phyloP scores from a whole-genome alignment of 2,329 filamentous ascomycete genomes.

The Exutisphaerella laricina region DNA sequence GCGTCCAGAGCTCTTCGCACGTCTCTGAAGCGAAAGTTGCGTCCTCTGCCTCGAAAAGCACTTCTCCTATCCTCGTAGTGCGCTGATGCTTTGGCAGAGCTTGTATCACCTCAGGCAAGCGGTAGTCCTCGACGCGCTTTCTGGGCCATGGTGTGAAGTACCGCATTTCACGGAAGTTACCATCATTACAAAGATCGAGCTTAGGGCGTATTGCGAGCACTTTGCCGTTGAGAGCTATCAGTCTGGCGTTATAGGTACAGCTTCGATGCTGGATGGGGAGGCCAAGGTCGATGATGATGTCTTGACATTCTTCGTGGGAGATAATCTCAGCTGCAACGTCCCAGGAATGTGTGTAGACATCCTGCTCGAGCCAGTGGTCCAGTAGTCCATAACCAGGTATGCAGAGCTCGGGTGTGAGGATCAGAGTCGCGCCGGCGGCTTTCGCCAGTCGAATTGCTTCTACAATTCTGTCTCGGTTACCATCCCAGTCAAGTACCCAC shows the following conservation, averaged over 20 bases:
- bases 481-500: slow-evolving; percentile 56
- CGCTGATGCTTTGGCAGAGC: slow-evolving; percentile 49
- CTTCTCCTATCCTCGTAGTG: slow-evolving; percentile 63
- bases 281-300: slow-evolving; percentile 55
- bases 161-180: slow-evolving; percentile 48
- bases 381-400: slow-evolving; percentile 61
- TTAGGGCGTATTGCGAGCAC: slow-evolving; percentile 69
- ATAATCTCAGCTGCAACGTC: slow-evolving; percentile 60
- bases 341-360: slow-evolving; percentile 44
- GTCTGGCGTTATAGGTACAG: slow-evolving; percentile 59
- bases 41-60: slow-evolving; percentile 56
- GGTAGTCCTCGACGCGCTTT: slow-evolving; percentile 58
- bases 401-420: slow-evolving; percentile 45
- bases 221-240: slow-evolving; percentile 60
- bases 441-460: slow-evolving; percentile 59
- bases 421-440: slow-evolving; percentile 55
- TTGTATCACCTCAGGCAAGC: slow-evolving; percentile 55
- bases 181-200: slow-evolving; percentile 65
- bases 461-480: slow-evolving; percentile 59
- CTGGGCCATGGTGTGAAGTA: slow-evolving; percentile 61
- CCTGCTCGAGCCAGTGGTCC: slow-evolving; percentile 54
- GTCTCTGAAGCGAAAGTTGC: slow-evolving; percentile 60
- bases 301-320: slow-evolving; percentile 53
- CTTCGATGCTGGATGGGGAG: slow-evolving; percentile 57
- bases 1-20: slow-evolving; percentile 64